Evolutionary conservation across 805 yeast genomes (phyloP), one percentile per base, ranked within the genome.

Genomic region (Metschnikowia amazonensis): DNA sequence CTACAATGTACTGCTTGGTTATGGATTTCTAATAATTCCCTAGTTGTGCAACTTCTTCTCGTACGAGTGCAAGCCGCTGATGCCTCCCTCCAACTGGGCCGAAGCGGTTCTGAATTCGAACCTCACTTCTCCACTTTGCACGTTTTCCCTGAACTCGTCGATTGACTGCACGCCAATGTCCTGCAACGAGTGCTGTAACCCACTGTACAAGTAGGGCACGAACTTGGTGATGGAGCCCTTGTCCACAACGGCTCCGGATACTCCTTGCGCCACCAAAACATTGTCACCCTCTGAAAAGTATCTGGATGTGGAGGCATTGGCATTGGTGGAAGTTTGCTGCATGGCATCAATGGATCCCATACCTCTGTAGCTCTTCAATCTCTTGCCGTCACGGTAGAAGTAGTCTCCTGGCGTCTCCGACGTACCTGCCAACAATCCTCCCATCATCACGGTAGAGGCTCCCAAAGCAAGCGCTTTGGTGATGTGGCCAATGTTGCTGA

Each of bases 261-360:
- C 99, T 80, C 99, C 99, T 77, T 94, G 99, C 45, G 99, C 99
- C 57, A 94, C 99, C 56, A 94, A 80, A 55, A 94, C 98, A 61
- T 85, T 76, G 72, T 94, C 99, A 56, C 87, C 75, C 76, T 94
- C 99, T 49, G 97, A 89, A 73, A 94, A 94, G 79, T 94, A 94
- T 74, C 99, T 86, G 37, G 97, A 89, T 52, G 99, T 89, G 40
- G 99, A 92, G 45, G 99, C 99, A 65, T 94, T 94, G 61, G 96
- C 97, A 67, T 81, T 81, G 62, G 76, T 78, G 57, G 83, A 82
- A 53, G 97, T 88, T 65, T 78, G 80, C 79, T 90, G 92, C 98
- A 92, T 92, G 57, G 99, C 99, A 69, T 92, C 99, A 60, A 94
- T 84, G 34, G 98, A 92, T 60, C 99, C 99, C 99, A 94, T 94